Evolutionary conservation across 106 monocot genomes (phyloP).

Genomic region (Ottelia alismoides): DNA sequence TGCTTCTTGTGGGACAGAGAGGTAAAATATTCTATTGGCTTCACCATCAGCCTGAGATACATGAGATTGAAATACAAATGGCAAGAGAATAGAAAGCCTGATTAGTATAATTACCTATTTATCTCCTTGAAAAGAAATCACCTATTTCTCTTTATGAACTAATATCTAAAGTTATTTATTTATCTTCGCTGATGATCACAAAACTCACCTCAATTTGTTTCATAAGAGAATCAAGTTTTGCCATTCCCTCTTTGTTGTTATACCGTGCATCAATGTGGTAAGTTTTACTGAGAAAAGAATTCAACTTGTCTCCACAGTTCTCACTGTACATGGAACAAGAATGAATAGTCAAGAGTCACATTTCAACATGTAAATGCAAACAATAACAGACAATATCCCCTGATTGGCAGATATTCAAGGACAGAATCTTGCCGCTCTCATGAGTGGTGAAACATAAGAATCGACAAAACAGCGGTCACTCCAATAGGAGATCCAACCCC

Average conservation of each 20-base stretch:
- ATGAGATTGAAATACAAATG: neutral
- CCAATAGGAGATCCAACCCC: no score
- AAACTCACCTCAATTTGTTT: constrained; percentile 50
- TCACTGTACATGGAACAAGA: constrained; percentile 37
- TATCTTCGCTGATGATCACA: no score
- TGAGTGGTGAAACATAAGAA: no score
- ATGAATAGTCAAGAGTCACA: no score
- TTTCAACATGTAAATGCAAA: no score
- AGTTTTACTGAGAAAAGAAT: constrained; percentile 51
- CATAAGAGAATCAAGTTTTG: constrained; percentile 49
- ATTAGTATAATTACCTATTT: neutral
- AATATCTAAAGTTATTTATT: no score
- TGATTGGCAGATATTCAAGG: no score
- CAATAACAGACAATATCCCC: no score
- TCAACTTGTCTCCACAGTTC: constrained; percentile 59
- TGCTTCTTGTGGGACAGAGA: constrained; percentile 88
- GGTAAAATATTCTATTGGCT: constrained; percentile 90
- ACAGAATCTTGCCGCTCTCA: no score
- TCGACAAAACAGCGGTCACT: no score
- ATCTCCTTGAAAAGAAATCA: no score
- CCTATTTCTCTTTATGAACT: no score
- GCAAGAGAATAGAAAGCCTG: neutral
- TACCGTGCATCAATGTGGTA: constrained; percentile 60
- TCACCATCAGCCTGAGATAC: constrained; percentile 35
- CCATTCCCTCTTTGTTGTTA: constrained; percentile 66